Conservation (phyloP, 805 yeast species). For the Teunomyces kruisii region DNA sequence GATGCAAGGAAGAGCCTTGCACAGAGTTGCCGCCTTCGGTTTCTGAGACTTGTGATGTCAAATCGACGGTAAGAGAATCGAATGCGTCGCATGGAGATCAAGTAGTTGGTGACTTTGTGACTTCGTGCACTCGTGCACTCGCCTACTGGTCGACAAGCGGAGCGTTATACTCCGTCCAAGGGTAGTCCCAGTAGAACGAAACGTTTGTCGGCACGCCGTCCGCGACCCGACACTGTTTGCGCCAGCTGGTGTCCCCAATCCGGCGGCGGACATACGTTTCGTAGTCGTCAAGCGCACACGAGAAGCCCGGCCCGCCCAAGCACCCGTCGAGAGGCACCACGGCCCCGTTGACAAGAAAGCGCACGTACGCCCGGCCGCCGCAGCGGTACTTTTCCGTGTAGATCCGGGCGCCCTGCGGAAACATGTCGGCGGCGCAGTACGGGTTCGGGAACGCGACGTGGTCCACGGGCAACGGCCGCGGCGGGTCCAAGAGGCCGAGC, state of each 20-base stretch:
- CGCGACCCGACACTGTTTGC: constrained; percentile 26
- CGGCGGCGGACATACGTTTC: constrained; percentile 28
- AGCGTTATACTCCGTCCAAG: constrained; percentile 20
- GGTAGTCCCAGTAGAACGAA: constrained; percentile 45
- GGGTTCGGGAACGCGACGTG: constrained; percentile 47
- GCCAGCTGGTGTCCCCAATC: constrained; percentile 24
- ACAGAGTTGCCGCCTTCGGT: too few species aligned
- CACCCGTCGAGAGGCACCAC: constrained; percentile 37
- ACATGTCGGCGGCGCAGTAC: constrained; percentile 42
- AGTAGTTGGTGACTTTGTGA: too few species aligned
- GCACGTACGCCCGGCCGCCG: constrained; percentile 30
- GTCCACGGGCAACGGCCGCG: constrained; percentile 44
- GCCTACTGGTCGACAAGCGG: constrained; percentile 9
- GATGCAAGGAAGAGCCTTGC: too few species aligned
- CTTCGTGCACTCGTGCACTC: too few species aligned
- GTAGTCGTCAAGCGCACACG: constrained; percentile 38
- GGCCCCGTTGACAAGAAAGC: constrained; percentile 41
- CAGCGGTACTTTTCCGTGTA: constrained; percentile 38
- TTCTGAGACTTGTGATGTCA: too few species aligned
- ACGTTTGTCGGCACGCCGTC: constrained; percentile 22
- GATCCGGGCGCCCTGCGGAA: constrained; percentile 44
- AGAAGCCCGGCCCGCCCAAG: constrained; percentile 42
- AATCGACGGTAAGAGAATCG: too few species aligned
- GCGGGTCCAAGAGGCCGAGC: constrained; percentile 52
- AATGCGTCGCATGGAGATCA: too few species aligned